Percentiles rank a stretch among this genome's conserved stretches.
Evolutionary conservation across 2,329 filamentous ascomycete species (phyloP).

Genomic region (Nemania sp.): DNA sequence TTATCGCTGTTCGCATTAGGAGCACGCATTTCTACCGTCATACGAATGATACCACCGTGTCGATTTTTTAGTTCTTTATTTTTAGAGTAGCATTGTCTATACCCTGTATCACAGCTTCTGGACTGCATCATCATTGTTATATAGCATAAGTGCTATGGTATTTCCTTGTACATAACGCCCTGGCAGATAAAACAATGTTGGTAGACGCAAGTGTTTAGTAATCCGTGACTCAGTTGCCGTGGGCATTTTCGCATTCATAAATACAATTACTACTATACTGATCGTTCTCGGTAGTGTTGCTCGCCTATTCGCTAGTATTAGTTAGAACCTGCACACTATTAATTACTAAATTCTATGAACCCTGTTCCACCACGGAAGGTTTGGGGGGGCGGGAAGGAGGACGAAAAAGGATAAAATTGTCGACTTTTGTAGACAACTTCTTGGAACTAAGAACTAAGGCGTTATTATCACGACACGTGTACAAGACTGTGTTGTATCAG

Average conservation of each 20-base stretch:
- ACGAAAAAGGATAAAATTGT: no score
- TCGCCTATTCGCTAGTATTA: not conserved
- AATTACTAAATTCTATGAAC: no score
- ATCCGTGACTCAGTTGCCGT: no score
- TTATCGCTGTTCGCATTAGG: slow-evolving; percentile 22
- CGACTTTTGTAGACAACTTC: not conserved
- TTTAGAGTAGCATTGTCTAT: slow-evolving; percentile 6
- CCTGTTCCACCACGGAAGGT: not conserved
- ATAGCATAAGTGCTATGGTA: not conserved
- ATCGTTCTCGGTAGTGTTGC: not conserved
- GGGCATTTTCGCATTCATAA: not conserved
- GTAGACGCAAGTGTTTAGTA: no score
- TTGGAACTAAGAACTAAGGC: not conserved
- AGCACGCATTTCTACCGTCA: slow-evolving; percentile 39
- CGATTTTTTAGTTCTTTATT: slow-evolving; percentile 8
- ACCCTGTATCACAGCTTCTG: not conserved
- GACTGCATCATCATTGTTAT: not conserved
- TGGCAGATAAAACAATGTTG: not conserved
- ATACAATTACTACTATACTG: not conserved
- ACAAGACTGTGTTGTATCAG: not conserved
- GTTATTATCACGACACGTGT: not conserved
- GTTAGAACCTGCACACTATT: not conserved
- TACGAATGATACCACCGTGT: slow-evolving; percentile 45
- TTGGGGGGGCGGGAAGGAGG: no score
- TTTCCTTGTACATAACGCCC: not conserved